A percentile compares a stretch with the other conserved stretches of the same genome.
Conservation (phyloP, 768 basidiomycete species). For the Mycena galericulata region DNA sequence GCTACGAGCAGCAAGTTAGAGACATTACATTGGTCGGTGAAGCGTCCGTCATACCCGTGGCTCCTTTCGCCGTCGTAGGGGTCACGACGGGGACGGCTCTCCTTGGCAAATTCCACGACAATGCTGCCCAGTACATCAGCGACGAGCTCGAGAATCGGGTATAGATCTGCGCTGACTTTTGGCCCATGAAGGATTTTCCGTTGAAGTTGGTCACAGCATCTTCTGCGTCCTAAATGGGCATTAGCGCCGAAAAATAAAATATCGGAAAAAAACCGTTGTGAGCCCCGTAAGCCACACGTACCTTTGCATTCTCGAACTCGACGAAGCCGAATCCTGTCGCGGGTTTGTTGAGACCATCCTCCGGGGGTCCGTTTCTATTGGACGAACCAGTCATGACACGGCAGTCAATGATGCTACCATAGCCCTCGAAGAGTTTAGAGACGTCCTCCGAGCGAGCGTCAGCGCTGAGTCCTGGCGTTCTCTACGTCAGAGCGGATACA, state of each 20-base stretch:
- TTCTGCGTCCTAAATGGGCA: slow-evolving; percentile 82
- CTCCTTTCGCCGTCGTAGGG: slow-evolving; percentile 69
- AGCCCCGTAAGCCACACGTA: slow-evolving; percentile 42
- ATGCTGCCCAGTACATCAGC: slow-evolving; percentile 66
- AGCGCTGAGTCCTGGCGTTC: slow-evolving; percentile 75
- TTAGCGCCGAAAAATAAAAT: slow-evolving; percentile 21
- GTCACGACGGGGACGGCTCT: slow-evolving; percentile 87
- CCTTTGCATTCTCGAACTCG: slow-evolving; percentile 92
- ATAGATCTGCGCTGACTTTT: slow-evolving; percentile 64
- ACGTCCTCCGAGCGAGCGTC: slow-evolving; percentile 89
- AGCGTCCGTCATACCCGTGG: slow-evolving; percentile 61
- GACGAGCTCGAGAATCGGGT: background rate
- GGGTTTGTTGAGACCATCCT: slow-evolving; percentile 37
- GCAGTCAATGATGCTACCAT: slow-evolving; percentile 89
- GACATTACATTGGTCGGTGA: background rate
- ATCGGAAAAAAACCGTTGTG: too few species aligned
- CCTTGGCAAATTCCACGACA: slow-evolving; percentile 96
- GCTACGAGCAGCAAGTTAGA: slow-evolving; percentile 37
- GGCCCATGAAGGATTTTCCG: slow-evolving; percentile 90
- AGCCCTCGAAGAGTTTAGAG: slow-evolving; percentile 90
- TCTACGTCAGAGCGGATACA: slow-evolving; percentile 4
- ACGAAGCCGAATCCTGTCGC: slow-evolving; percentile 91
- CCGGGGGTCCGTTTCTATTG: slow-evolving; percentile 30
- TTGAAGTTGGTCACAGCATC: slow-evolving; percentile 91
- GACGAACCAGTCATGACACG: slow-evolving; percentile 92